phyloP scores from a whole-genome alignment of 345 rosid species.

The thale cress (Arabidopsis thaliana) region TAIR10.1 NC_003074.8:5763001-5763500 shows the following conservation, averaged over 20 bases:
- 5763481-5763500: slow-evolving; percentile 23
- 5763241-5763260: neutral
- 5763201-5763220: neutral
- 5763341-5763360: neutral
- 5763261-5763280: neutral
- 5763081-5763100: neutral
- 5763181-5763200: too few relatives aligned
- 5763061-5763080: too few relatives aligned
- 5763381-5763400: neutral
- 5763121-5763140: slow-evolving; percentile 12
- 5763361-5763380: neutral
- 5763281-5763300: too few relatives aligned
- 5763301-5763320: too few relatives aligned
- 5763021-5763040: neutral
- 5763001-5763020: neutral
- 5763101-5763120: neutral
- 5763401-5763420: neutral
- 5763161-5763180: neutral
- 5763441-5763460: slow-evolving; percentile 34
- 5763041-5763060: slow-evolving; percentile 10
- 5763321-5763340: neutral
- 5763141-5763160: neutral
- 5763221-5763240: too few relatives aligned
- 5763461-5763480: slow-evolving; percentile 35
- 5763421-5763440: slow-evolving; percentile 3